Base-by-base conservation (phyloP, 148 eudicot genomes). In the Diospyros kaki region DNA sequence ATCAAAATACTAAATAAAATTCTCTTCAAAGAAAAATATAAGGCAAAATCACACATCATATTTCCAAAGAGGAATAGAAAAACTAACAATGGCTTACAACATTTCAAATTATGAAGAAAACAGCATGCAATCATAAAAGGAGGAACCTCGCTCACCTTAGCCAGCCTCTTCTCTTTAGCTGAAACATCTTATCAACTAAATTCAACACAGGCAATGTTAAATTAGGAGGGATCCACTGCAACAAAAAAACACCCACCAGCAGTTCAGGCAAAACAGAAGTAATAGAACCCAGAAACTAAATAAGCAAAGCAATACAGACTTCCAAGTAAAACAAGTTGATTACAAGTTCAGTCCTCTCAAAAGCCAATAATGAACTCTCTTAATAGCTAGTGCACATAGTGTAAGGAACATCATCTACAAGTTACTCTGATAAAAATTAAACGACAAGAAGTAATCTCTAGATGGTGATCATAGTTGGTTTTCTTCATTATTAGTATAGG, bases 171-270 rank as follows among this genome's bases (percentile, higher is more conserved):
- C 86, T 88, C 55, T 92, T 92, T 73, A 95, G 96, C 83, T 95
- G 97, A 88, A 95, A 95, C 68, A 92, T 83, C 50, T 89, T 95
- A 81, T 95, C 99, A 64, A 95, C 99, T 80, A 95, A 82, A 78
- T 95, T 92, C 84, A 95, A 77, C 80, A 93, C 81, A 52, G 99
- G 97, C 73, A 92, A 89, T 61, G 88, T 87, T 66, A 95, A 82
- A 79, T 95, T 95, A 48, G 99, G 99, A 18, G 99, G 97, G 6
- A 96, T 79, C 99, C 99, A 95, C 97, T 92, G 92, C 93, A 89
- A 83, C 51, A 59, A 76, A 76, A 0, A 55, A 71, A 2, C 56
- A 76, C 45, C 63, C 10, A 68, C n/a, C 39, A 58, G 56, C 66
- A 45, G 46, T 41, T 75, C 5, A 73, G 71, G 5, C 17, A 72